phyloP scores from a whole-genome alignment of 2,329 filamentous ascomycete genomes.

The Aureobasidium sp. region DNA sequence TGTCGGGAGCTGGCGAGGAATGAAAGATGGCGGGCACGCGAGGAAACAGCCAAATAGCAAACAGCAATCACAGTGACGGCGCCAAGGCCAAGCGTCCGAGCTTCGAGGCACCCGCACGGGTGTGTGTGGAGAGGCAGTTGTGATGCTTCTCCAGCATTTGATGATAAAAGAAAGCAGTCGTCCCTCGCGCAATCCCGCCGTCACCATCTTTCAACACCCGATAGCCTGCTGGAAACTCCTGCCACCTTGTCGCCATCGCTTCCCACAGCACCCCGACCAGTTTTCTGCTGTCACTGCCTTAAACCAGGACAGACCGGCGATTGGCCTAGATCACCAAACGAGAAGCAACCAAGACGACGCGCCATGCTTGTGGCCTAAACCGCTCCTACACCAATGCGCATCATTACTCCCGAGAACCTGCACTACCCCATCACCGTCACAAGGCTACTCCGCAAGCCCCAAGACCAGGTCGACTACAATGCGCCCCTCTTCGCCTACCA shows the following conservation, averaged over 20 bases:
- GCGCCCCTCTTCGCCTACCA: constrained; percentile 79
- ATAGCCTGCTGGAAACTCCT: background rate
- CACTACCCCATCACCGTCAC: constrained; percentile 92
- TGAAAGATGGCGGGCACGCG: background rate
- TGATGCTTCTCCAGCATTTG: background rate
- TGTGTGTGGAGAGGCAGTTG: background rate
- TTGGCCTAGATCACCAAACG: background rate
- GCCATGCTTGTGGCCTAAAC: constrained; percentile 9
- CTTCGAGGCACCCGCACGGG: background rate
- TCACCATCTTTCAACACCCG: background rate
- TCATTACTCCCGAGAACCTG: constrained; percentile 45
- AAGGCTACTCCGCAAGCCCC: constrained; percentile 66
- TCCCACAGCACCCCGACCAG: background rate
- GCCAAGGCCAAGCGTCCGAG: background rate
- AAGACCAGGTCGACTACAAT: constrained; percentile 66
- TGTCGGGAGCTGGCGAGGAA: background rate
- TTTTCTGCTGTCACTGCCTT: background rate
- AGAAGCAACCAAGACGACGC: constrained; percentile 6
- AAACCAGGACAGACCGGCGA: background rate
- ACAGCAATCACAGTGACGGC: background rate
- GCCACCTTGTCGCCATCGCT: background rate
- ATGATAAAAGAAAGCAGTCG: background rate
- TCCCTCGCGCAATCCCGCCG: background rate
- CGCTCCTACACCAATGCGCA: constrained; percentile 32
- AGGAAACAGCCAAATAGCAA: background rate